These are phyloP conservation scores for Cladosporium sphaerospermum DNA, from an alignment of 2,329 filamentous ascomycete species.

Conservation along the genomic window DNA sequence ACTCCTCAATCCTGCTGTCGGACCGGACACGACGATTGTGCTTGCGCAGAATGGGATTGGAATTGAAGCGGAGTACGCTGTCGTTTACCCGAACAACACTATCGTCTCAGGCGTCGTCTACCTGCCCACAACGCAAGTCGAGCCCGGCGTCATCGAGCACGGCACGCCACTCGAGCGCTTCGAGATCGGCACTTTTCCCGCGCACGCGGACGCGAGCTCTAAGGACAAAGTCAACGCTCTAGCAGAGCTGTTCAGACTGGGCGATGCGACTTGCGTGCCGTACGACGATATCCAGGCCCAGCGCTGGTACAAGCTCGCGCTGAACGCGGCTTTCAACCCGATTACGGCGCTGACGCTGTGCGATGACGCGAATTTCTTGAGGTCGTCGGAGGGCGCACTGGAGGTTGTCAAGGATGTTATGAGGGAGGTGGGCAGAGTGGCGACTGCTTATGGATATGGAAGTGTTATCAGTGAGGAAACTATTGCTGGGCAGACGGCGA, in stretches of 20 bases:
- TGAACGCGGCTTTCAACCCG: conserved; percentile 57
- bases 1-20: conserved; percentile 36
- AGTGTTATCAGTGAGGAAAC: conserved; percentile 31
- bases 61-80: conserved; percentile 51
- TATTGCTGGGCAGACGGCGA: conserved; percentile 35
- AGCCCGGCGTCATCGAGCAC: conserved; percentile 43
- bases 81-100: conserved; percentile 45
- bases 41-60: conserved; percentile 58
- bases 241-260: conserved; percentile 23
- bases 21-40: conserved; percentile 46
- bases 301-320: conserved; percentile 55
- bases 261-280: conserved; percentile 43
- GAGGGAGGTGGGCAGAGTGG: conserved; percentile 40
- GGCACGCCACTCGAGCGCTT: conserved; percentile 41
- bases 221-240: conserved; percentile 14
- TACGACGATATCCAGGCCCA: conserved; percentile 50
- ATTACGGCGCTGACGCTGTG: conserved; percentile 51
- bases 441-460: conserved; percentile 35
- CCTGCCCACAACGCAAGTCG: conserved; percentile 47
- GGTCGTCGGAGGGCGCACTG: conserved; percentile 34
- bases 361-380: conserved; percentile 48
- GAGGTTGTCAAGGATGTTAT: conserved; percentile 38
- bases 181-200: conserved; percentile 47
- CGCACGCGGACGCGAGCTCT: conserved; percentile 16
- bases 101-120: conserved; percentile 54